Evolutionary conservation across 2,329 filamentous ascomycete genomes (phyloP).

Genomic region (Neofusicoccum cordaticola): DNA sequence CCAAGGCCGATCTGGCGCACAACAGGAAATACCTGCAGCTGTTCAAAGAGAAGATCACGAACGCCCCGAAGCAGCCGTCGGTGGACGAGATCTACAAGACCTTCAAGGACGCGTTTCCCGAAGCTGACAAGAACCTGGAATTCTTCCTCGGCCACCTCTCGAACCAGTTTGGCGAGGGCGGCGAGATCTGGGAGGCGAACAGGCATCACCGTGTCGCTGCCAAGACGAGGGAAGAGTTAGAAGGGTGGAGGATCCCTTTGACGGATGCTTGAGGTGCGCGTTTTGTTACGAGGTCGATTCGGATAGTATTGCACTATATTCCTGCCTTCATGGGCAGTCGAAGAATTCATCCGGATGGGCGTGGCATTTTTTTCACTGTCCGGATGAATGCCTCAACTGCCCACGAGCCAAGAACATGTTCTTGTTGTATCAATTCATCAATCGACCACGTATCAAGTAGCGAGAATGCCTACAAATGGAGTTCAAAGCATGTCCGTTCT

Average conservation of each 20-base stretch:
- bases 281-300: too few relatives aligned
- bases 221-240: conserved; percentile 17
- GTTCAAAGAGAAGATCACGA: conserved; percentile 29
- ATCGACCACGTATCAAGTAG: too few relatives aligned
- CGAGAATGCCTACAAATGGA: too few relatives aligned
- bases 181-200: conserved; percentile 33
- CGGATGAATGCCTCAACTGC: too few relatives aligned
- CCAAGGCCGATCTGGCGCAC: conserved; percentile 28
- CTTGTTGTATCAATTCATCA: too few relatives aligned
- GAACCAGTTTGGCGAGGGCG: conserved; percentile 34
- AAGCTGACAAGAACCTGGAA: conserved; percentile 31
- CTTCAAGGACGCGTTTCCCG: conserved; percentile 30
- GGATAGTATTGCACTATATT: too few relatives aligned
- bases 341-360: too few relatives aligned
- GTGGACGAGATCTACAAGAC: conserved; percentile 30
- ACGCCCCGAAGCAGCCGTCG: conserved; percentile 24
- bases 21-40: conserved; percentile 30
- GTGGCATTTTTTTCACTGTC: too few relatives aligned
- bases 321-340: too few relatives aligned
- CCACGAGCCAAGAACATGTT: too few relatives aligned
- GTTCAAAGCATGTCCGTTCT: too few relatives aligned
- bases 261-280: conserved; percentile 24
- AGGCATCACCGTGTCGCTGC: conserved; percentile 23
- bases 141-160: conserved; percentile 35
- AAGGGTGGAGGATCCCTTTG: conserved; percentile 19